Evolutionary conservation across 73 alveolate species (phyloP).

Genomic region (Paramecium primaurelia): DNA sequence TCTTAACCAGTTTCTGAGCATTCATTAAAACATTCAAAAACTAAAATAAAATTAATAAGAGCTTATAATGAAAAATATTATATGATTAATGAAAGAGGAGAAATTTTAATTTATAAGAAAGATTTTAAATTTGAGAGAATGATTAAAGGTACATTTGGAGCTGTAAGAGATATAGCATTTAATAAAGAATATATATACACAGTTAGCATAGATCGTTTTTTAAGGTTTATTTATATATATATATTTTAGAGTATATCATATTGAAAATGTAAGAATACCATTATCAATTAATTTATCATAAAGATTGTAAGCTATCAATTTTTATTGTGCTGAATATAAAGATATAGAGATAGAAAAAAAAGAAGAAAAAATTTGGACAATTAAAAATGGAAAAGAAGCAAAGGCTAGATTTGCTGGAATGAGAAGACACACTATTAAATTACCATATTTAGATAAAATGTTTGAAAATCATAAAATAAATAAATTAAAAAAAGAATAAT

Average conservation of each 20-base stretch:
- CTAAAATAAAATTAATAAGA: background rate
- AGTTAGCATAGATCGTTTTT: background rate
- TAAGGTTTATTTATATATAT: background rate
- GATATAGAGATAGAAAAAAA: background rate
- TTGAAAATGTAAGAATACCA: background rate
- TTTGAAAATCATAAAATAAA: background rate
- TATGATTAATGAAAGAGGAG: background rate
- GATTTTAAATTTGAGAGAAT: background rate
- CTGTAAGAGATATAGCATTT: background rate
- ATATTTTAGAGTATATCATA: background rate
- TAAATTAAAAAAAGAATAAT: background rate
- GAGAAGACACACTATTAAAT: slow-evolving; percentile 26
- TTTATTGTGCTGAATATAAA: background rate
- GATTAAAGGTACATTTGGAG: background rate
- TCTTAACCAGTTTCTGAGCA: background rate
- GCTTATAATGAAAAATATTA: background rate
- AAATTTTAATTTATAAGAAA: background rate
- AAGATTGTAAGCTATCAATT: background rate
- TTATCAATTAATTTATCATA: background rate
- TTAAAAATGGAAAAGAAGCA: slow-evolving; percentile 11
- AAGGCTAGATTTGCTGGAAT: slow-evolving; percentile 45
- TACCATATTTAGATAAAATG: slow-evolving; percentile 6
- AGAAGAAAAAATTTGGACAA: background rate
- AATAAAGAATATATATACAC: background rate
- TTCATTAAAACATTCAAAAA: background rate